Evolutionary conservation across 352 stramenopile genomes (phyloP).

Genomic region (Pythium grandisporangium): DNA sequence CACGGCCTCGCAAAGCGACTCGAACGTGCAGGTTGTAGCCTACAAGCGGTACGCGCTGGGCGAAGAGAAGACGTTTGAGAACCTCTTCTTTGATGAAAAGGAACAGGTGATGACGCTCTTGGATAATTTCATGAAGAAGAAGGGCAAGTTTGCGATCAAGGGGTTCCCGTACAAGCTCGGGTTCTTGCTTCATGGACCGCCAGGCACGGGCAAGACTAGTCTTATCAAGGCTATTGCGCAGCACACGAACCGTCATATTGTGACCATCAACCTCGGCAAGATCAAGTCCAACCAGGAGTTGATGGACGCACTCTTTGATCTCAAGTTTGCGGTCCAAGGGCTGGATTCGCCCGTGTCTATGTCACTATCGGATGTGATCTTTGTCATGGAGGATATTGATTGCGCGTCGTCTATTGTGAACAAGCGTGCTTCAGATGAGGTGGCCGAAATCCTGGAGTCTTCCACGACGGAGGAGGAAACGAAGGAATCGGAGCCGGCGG

Average conservation of each 20-base stretch:
- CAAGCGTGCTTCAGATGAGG: constrained; percentile 4
- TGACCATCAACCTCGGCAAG: constrained; percentile 35
- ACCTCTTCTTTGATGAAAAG: constrained; percentile 78
- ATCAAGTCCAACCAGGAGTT: constrained; percentile 64
- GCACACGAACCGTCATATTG: constrained; percentile 50
- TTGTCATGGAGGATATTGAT: constrained; percentile 74
- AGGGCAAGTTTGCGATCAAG: constrained; percentile 73
- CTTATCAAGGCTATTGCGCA: constrained; percentile 78
- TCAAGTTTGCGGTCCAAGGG: constrained; percentile 28
- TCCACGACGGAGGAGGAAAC: background rate
- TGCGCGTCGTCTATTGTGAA: constrained; percentile 42
- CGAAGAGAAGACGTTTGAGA: constrained; percentile 75
- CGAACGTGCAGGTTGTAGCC: constrained; percentile 4
- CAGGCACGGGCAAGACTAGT: constrained; percentile 81
- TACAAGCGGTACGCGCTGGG: constrained; percentile 65
- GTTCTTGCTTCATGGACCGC: constrained; percentile 72
- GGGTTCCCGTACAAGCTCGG: constrained; percentile 81
- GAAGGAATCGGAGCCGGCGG: too few species aligned
- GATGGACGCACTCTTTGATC: constrained; percentile 49
- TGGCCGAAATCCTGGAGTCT: background rate
- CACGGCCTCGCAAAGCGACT: constrained; percentile 7
- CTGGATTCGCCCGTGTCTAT: constrained; percentile 33
- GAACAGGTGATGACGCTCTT: constrained; percentile 37
- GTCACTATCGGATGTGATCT: constrained; percentile 59
- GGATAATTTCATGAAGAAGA: constrained; percentile 42